Evolutionary conservation across 2,329 filamentous ascomycete genomes (phyloP), one percentile per base, ranked within the genome.

Genomic region (Trichophyton equinum): DNA sequence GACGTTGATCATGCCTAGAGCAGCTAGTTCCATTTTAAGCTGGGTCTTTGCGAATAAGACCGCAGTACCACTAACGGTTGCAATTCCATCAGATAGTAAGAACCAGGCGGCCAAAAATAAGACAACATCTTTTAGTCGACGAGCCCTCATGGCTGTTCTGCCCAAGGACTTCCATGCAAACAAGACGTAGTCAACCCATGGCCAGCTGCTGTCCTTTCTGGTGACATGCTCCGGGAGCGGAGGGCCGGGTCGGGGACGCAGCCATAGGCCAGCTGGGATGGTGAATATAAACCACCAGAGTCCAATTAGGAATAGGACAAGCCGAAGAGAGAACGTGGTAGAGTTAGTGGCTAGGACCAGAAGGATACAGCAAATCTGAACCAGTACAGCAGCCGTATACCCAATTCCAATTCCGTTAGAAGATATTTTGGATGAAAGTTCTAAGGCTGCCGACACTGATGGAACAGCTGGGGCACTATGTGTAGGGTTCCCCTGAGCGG

Each of bases 41-140:
- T 91, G 85, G 0, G 92, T 97, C 76, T 97, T 97, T 46, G 92
- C 94, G 71, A 96, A 99, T 8, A 99, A 80, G 30, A 97, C 91
- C 0, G 94, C 94, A 0, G 94, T 97, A 13, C 91, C 92, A 38
- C 89, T 94, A 0, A 95, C 92, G 0, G 94, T 97, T 6, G 94
- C 94, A 64, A 97, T 91, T 47, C 89, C 91, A 69, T 99, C 94
- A 5, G 89, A 95, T 1, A 99, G 81, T 33, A 99, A 80, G 71
- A 99, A 96, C 94, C 94, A 99, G 4, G 89, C 91, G 2, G 82
- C 84, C 3, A 99, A 81, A 65, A 97, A 96, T 0, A 96, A 80
- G 13, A 94, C 79, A 1, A 96, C 85, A 66, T 96, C 87, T 63
- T 87, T 87, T 0, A 96, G 72, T 1, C 82, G 81, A 2, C 85